These are phyloP conservation scores for Colletotrichum shisoi DNA, from an alignment of 2,329 filamentous ascomycete genomes.

Conservation along the genomic window DNA sequence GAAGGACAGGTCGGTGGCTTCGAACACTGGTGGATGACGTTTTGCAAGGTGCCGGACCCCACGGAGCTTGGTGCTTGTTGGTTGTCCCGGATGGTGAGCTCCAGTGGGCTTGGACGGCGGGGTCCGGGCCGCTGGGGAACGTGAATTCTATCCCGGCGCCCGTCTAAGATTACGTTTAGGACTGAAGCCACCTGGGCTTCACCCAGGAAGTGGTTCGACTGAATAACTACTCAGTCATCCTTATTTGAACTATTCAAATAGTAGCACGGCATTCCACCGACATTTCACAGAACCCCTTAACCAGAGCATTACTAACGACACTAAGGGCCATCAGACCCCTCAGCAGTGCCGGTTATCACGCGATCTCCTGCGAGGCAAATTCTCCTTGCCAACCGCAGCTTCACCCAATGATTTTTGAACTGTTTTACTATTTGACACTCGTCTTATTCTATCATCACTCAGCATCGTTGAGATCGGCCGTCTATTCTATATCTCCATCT, in stretches of 20 bases:
- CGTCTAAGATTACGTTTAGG: background rate
- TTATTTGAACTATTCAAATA: background rate
- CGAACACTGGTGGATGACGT: background rate
- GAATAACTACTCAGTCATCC: background rate
- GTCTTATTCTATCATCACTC: slow-evolving; percentile 10
- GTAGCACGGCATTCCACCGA: background rate
- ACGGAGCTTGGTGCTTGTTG: background rate
- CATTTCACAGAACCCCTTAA: background rate
- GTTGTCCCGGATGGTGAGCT: slow-evolving; percentile 1
- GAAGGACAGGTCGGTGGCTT: background rate
- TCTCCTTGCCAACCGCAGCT: background rate
- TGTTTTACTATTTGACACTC: slow-evolving; percentile 1
- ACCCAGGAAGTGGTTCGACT: background rate
- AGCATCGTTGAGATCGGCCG: slow-evolving; percentile 9
- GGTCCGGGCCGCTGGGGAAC: background rate
- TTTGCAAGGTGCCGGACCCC: background rate
- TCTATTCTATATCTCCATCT: slow-evolving; percentile 2
- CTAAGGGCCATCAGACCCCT: background rate
- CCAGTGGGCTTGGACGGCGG: slow-evolving; percentile 1
- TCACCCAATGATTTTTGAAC: background rate
- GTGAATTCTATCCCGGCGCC: background rate
- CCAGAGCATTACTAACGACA: background rate
- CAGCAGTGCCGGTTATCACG: background rate
- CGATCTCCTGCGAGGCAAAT: background rate
- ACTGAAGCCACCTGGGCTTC: slow-evolving; percentile 5